Evolutionary conservation across 345 rosid genomes (phyloP).

Genomic region (Erysimum cheiranthoides): DNA sequence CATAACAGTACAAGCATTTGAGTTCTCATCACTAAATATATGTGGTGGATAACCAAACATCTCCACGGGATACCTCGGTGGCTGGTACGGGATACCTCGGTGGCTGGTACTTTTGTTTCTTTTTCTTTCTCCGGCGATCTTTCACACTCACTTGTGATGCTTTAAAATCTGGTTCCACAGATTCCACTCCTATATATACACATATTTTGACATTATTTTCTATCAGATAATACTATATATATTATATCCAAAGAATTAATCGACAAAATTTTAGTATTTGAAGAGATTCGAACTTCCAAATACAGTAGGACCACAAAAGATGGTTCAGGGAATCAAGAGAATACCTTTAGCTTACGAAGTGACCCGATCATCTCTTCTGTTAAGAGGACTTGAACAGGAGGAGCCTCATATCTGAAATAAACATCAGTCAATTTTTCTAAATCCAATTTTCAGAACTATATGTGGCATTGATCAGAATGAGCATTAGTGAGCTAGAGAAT

Average conservation of each 20-base stretch:
- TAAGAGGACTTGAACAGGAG: constrained; percentile 85
- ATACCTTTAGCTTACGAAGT: constrained; percentile 81
- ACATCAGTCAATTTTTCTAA: background rate
- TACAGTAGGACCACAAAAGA: background rate
- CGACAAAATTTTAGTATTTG: no score
- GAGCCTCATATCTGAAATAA: constrained; percentile 69
- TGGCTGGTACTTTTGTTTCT: no score
- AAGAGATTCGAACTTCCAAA: no score
- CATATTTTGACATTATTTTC: background rate
- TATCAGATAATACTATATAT: background rate
- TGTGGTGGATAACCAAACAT: no score
- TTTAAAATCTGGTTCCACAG: constrained; percentile 90
- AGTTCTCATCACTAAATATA: no score
- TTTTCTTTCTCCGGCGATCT: constrained; percentile 24
- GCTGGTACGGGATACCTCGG: no score
- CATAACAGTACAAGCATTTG: no score
- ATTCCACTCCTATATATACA: constrained; percentile 71
- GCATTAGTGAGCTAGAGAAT: background rate
- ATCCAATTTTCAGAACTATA: background rate
- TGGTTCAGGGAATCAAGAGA: background rate
- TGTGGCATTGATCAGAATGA: background rate
- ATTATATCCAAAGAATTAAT: background rate
- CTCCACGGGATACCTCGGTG: no score
- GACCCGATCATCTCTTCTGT: constrained; percentile 95
- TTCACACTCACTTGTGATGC: constrained; percentile 80